These are phyloP conservation scores for Ophiosphaerella narmari DNA, from an alignment of 2,329 filamentous ascomycete genomes.

Conservation along the genomic window DNA sequence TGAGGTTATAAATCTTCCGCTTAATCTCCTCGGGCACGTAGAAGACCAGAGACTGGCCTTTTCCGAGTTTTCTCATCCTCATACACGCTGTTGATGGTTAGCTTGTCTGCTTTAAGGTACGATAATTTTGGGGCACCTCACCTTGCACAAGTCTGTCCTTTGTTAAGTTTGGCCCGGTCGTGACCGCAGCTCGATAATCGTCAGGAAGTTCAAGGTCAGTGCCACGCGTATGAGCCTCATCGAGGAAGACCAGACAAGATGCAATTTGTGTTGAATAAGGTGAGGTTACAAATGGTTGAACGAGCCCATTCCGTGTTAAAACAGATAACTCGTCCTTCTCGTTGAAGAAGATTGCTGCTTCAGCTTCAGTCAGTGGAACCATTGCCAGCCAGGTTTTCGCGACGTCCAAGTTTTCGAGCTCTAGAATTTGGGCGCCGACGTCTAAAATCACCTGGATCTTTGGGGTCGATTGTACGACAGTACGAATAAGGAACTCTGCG, in stretches of 20 bases:
- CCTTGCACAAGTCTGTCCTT: constrained; percentile 74
- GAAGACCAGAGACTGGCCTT: constrained; percentile 69
- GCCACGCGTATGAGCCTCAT: constrained; percentile 72
- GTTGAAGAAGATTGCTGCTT: constrained; percentile 58
- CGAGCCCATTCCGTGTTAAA: constrained; percentile 52
- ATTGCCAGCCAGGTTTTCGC: constrained; percentile 57
- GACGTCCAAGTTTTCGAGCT: constrained; percentile 31
- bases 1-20: constrained; percentile 53
- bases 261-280: constrained; percentile 57
- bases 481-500: constrained; percentile 52
- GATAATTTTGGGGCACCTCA: background rate
- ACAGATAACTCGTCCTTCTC: constrained; percentile 61
- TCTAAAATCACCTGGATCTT: constrained; percentile 67
- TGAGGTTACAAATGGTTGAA: constrained; percentile 61
- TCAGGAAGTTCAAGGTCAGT: constrained; percentile 67
- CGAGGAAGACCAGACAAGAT: constrained; percentile 69
- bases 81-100: constrained; percentile 55
- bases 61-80: constrained; percentile 60
- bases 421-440: constrained; percentile 70
- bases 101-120: constrained; percentile 4
- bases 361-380: constrained; percentile 40
- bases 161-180: constrained; percentile 65
- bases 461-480: constrained; percentile 48
- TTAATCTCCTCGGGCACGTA: constrained; percentile 64
- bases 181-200: constrained; percentile 67